Conservation (phyloP, 2,329 filamentous ascomycete species). For the Delphinella strobiligena region DNA sequence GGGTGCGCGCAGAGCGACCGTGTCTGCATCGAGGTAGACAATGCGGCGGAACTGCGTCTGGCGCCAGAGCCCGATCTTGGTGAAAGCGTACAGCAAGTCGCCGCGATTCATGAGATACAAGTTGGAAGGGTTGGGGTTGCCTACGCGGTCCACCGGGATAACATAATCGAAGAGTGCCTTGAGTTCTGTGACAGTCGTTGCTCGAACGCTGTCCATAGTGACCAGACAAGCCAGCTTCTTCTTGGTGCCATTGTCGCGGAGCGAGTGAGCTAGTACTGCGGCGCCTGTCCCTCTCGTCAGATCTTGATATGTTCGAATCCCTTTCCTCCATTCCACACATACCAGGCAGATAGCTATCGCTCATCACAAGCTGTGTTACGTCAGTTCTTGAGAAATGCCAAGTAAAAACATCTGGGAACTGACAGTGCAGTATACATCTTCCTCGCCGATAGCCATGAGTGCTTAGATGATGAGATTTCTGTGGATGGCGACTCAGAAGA, state of each 20-base stretch:
- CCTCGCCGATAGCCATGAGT: slow-evolving; percentile 20
- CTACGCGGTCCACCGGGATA: slow-evolving; percentile 69
- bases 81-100: slow-evolving; percentile 86
- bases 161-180: slow-evolving; percentile 82
- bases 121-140: slow-evolving; percentile 66
- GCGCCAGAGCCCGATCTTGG: slow-evolving; percentile 91
- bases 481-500: too few relatives aligned
- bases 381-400: slow-evolving; percentile 1
- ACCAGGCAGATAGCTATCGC: slow-evolving; percentile 89
- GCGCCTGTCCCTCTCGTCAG: slow-evolving; percentile 51
- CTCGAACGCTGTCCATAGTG: slow-evolving; percentile 66
- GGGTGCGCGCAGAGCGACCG: slow-evolving; percentile 79
- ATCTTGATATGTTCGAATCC: neutral
- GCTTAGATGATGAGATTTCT: neutral
- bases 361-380: slow-evolving; percentile 65
- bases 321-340: slow-evolving; percentile 19
- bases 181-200: slow-evolving; percentile 65
- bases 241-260: slow-evolving; percentile 77
- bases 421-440: slow-evolving; percentile 57
- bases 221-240: slow-evolving; percentile 79
- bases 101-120: slow-evolving; percentile 83
- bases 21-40: slow-evolving; percentile 88
- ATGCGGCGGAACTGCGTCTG: slow-evolving; percentile 83
- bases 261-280: slow-evolving; percentile 83
- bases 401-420: neutral